phyloP scores from a whole-genome alignment of 2,329 filamentous ascomycete species.

The Penicillium sp. region DNA sequence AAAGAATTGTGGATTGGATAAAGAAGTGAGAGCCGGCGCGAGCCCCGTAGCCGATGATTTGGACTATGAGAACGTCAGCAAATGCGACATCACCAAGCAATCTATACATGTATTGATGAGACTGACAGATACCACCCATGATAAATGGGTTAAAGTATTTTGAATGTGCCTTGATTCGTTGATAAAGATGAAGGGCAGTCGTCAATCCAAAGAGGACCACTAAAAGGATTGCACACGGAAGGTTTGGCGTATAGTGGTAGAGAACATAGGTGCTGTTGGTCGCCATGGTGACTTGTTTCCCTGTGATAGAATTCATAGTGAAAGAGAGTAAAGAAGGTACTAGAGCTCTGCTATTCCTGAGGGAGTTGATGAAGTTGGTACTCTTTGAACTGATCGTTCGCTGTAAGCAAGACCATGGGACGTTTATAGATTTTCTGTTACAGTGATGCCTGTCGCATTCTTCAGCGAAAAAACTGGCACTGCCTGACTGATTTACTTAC shows the following conservation, averaged over 20 bases:
- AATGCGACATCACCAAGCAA: neutral
- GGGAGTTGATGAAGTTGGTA: neutral
- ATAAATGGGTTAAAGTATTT: slow-evolving; percentile 19
- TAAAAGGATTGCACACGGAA: slow-evolving; percentile 26
- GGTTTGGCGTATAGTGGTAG: slow-evolving; percentile 29
- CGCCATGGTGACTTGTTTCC: neutral
- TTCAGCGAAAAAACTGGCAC: neutral
- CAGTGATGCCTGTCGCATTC: neutral
- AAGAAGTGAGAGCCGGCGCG: slow-evolving; percentile 20
- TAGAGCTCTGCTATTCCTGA: neutral
- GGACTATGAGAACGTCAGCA: slow-evolving; percentile 10
- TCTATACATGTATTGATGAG: neutral
- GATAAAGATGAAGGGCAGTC: slow-evolving; percentile 13
- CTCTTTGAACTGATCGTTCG: neutral
- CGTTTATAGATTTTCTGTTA: neutral
- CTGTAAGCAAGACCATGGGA: no score
- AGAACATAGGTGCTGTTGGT: slow-evolving; percentile 5
- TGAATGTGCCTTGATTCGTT: slow-evolving; percentile 7
- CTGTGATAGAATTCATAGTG: neutral
- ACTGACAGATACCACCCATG: slow-evolving; percentile 22
- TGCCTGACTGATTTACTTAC: neutral
- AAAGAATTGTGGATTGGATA: slow-evolving; percentile 22
- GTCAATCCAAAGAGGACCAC: slow-evolving; percentile 21
- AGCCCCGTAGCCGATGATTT: slow-evolving; percentile 20
- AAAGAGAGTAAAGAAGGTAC: neutral